Evolutionary conservation across 441 rosid species (phyloP), one percentile per base, ranked within the genome.

Genomic region (Adansonia madagascariensis): DNA sequence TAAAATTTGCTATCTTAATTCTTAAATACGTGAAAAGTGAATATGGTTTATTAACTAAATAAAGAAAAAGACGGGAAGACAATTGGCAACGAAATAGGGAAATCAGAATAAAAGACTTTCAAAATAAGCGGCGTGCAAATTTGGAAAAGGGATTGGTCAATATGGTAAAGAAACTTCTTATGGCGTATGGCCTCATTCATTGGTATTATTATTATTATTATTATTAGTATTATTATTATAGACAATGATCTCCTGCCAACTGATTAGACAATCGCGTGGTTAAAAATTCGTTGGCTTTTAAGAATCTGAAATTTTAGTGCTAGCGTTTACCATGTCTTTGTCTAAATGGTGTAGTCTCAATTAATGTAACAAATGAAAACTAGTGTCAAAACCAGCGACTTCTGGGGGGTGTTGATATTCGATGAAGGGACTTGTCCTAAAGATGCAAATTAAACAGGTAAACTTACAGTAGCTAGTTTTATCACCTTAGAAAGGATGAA

Each of bases 21-120:
- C 41, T 61, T 61, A 27, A 61, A 61, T 24, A 61, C 65, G 15
- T 27, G 65, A 65, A 17, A n/a, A 10, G 20, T 65, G 70, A 41
- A 65, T 1, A 39, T 15, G 47, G 68, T 63, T 63, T 2, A 8
- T 55, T 55, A 55, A 55, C 10, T 17, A 20, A 55, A 17, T 55
- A 7, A 55, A 55, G 60, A 56, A 62, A 62, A 6, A 59, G 63
- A 12, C 15, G 31, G 35, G 3, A 59, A 59, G 63, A 59, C 61
- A 56, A 56, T 56, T 56, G 66, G 31, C 5, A 52, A 14, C 17
- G 8, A 52, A 52, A 35, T 0, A 35, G 6, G 6, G 44, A 31
- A 31, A 15, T 39, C 44, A 65, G 44, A 31, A 41, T 1, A 62
- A 41, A 15, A 39, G 7, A 7, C 24, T 3, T 17, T 41, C 47